phyloP scores from a whole-genome alignment of 1,284 basidiomycete genomes.

The Vanrija humicola region DNA sequence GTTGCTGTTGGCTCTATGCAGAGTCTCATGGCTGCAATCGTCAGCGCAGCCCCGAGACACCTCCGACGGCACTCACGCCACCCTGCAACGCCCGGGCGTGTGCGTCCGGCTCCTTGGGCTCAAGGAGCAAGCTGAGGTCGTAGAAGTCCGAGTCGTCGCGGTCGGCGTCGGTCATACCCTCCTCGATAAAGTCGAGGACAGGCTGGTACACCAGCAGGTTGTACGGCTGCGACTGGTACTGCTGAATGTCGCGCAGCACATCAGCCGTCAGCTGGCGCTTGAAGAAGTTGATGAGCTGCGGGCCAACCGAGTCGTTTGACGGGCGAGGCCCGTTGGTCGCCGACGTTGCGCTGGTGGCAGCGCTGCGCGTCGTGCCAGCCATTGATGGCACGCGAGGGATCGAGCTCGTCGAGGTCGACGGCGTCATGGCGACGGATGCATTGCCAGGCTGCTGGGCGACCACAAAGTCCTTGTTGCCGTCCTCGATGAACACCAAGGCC shows the following conservation, averaged over 20 bases:
- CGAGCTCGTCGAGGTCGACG: too few relatives aligned
- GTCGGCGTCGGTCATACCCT: constrained; percentile 63
- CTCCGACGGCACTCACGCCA: too few relatives aligned
- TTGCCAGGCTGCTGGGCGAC: constrained; percentile 49
- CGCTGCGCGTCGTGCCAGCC: background rate
- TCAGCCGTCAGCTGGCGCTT: constrained; percentile 92
- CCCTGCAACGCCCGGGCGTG: too few relatives aligned
- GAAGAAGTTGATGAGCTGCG: constrained; percentile 80
- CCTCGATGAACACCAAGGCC: constrained; percentile 93
- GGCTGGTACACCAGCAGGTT: constrained; percentile 69
- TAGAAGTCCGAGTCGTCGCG: constrained; percentile 59
- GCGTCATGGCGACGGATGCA: too few relatives aligned
- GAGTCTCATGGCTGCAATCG: too few relatives aligned
- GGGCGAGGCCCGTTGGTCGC: background rate
- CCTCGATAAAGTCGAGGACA: constrained; percentile 72
- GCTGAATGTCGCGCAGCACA: constrained; percentile 92
- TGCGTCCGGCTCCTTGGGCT: constrained; percentile 66
- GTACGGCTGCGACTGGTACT: constrained; percentile 88
- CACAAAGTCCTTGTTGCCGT: constrained; percentile 84
- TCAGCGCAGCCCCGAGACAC: too few relatives aligned
- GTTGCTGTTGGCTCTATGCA: too few relatives aligned
- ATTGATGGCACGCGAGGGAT: too few relatives aligned
- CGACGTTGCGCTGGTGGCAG: too few relatives aligned
- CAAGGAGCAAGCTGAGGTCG: constrained; percentile 75
- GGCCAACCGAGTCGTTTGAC: background rate